Evolutionary conservation across 2,329 filamentous ascomycete species (phyloP).

Genomic region (Cercospora berteroae): DNA sequence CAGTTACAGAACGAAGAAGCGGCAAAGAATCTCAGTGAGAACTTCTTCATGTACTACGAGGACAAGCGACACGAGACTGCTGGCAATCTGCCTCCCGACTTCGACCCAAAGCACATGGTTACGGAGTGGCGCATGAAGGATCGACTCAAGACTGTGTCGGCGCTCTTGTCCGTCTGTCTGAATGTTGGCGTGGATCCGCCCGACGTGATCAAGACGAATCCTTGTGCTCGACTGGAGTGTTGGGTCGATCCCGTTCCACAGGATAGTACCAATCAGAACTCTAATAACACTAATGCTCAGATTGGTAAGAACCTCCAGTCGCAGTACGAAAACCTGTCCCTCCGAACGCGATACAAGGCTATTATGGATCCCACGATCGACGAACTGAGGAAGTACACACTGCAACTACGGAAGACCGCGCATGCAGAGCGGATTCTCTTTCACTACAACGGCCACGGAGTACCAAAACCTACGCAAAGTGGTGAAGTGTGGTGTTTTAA

Average conservation of each 20-base stretch:
- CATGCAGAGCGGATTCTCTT: conserved; percentile 96
- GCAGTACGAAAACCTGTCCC: conserved; percentile 92
- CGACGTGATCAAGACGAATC: conserved; percentile 92
- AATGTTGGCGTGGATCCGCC: conserved; percentile 98
- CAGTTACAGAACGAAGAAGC: conserved; percentile 92
- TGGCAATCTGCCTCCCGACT: conserved; percentile 70
- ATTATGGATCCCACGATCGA: conserved; percentile 95
- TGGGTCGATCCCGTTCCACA: conserved; percentile 88
- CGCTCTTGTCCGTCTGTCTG: conserved; percentile 87
- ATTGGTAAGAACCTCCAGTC: conserved; percentile 95
- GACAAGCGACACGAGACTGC: conserved; percentile 97
- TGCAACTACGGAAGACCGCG: conserved; percentile 82
- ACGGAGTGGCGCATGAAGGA: conserved; percentile 98
- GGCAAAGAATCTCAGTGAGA: conserved; percentile 67
- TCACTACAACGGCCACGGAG: conserved; percentile 97
- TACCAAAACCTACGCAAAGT: conserved; percentile 90
- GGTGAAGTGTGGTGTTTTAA: conserved; percentile 99
- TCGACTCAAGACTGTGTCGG: conserved; percentile 92
- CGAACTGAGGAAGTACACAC: conserved; percentile 94
- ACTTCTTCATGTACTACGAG: conserved; percentile 99
- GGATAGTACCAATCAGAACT: conserved; percentile 40
- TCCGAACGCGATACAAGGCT: conserved; percentile 96
- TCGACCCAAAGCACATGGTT: conserved; percentile 45
- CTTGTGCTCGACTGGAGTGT: conserved; percentile 89
- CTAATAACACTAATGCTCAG: conserved; percentile 61